Percentiles rank a stretch among this genome's conserved stretches.
Evolutionary conservation across 495 filamentous ascomycete species (phyloP).

Genomic region (Aspergillus taichungensis): DNA sequence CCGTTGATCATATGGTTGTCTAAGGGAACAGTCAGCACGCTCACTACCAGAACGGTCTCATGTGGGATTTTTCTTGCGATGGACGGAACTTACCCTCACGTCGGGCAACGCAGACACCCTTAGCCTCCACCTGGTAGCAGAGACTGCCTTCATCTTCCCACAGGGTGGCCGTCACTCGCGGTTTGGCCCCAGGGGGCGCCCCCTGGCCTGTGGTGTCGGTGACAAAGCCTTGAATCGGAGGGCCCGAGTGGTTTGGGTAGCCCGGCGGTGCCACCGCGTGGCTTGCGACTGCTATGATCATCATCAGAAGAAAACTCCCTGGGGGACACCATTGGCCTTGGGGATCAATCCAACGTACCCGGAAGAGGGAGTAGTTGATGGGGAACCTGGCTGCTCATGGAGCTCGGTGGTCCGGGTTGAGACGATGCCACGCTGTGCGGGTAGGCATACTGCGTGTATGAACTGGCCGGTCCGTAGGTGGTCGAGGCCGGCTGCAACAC

Average conservation of each 20-base stretch:
- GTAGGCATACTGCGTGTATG: constrained; percentile 68
- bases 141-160: constrained; percentile 98
- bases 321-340: too few relatives aligned
- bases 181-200: constrained; percentile 93
- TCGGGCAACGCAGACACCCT: constrained; percentile 91
- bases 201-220: constrained; percentile 90
- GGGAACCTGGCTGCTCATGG: constrained; percentile 50
- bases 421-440: constrained; percentile 68
- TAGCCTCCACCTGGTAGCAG: constrained; percentile 95
- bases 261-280: constrained; percentile 35
- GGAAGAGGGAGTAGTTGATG: constrained; percentile 61
- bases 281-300: constrained; percentile 31
- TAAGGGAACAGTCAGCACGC: constrained; percentile 20
- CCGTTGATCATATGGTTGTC: constrained; percentile 99
- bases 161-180: constrained; percentile 90
- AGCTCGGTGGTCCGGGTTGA: constrained; percentile 55
- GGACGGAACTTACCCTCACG: constrained; percentile 61
- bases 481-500: constrained; percentile 71
- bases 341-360: constrained; percentile 25
- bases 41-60: too few relatives aligned
- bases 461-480: constrained; percentile 56
- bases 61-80: too few relatives aligned
- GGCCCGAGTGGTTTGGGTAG: constrained; percentile 42
- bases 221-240: constrained; percentile 43
- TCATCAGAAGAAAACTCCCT: neutral